Percentiles rank a stretch among this genome's conserved stretches.
phyloP scores from a whole-genome alignment of 768 basidiomycete genomes.

The Favolaschia claudopus region DNA sequence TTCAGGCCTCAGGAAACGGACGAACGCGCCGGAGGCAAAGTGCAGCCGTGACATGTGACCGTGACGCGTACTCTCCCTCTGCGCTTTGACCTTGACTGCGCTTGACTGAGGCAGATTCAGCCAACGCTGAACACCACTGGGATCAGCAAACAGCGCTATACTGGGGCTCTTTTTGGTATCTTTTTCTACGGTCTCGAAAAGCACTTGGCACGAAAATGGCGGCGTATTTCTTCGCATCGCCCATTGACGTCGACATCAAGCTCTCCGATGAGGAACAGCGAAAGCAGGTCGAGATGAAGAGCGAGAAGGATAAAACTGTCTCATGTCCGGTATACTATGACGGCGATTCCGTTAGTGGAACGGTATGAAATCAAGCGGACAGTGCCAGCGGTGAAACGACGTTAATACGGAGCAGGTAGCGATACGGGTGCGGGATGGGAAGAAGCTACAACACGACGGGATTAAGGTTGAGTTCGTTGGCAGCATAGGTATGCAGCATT shows the following conservation, averaged over 20 bases:
- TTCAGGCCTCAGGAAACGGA: too few species aligned
- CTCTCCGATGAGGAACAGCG: conserved; percentile 87
- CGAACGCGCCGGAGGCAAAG: too few species aligned
- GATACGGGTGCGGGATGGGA: conserved; percentile 92
- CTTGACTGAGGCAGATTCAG: too few species aligned
- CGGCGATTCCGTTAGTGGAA: conserved; percentile 89
- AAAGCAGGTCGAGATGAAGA: conserved; percentile 90
- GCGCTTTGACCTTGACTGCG: too few species aligned
- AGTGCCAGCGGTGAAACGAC: too few species aligned
- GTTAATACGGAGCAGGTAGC: conserved; percentile 62
- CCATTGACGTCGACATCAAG: conserved; percentile 91
- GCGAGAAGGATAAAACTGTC: conserved; percentile 84
- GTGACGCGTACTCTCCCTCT: too few species aligned
- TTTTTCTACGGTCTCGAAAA: too few species aligned
- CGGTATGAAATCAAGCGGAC: conserved; percentile 54
- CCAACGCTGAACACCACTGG: too few species aligned
- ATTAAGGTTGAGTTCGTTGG: conserved; percentile 98
- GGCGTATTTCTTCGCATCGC: conserved; percentile 90
- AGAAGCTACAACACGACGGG: conserved; percentile 93
- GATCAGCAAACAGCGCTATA: too few species aligned
- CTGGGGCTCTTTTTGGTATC: too few species aligned
- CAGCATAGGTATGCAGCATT: conserved; percentile 78
- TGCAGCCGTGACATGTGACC: too few species aligned
- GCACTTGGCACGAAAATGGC: conserved; percentile 62
- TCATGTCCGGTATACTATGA: conserved; percentile 95